Evolutionary conservation across 2,329 filamentous ascomycete species (phyloP), one percentile per base, ranked within the genome.

Genomic region (Colletotrichum musicola): DNA sequence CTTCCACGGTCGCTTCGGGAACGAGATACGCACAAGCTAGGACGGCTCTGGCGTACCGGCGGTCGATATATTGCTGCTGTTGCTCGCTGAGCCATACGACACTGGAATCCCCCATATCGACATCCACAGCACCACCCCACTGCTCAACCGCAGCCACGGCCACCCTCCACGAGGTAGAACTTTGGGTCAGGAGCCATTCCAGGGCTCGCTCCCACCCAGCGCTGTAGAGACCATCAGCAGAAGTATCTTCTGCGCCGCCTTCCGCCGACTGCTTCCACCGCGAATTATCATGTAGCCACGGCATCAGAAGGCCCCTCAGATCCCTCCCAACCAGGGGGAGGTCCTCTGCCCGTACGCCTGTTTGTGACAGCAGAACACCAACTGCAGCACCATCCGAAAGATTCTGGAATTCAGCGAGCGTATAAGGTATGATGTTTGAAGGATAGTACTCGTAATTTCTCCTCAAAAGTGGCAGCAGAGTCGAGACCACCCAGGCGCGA

Each of bases 81-180:
- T 87, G 82, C 55, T 92, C 89, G 55, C 86, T 85, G 56, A 93
- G 77, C 80, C 88, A 88, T 55, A 84, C 78, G 2, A 82, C 82
- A 7, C 85, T 84, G 72, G 85, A 88, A 13, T 86, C 87, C 4
- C 90, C 91, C 4, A 93, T 77, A 72, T 94, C 90, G 54, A 91
- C 84, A 74, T 95, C 92, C 6, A 82, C 82, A 0, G 92, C 91
- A 0, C 92, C 93, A 73, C 91, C 88, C 92, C 92, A 95, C 71
- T 92, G 87, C 69, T 90, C 86, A 40, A 94, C 81, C 7, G 87
- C 89, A 56, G 84, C 83, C 38, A 90, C 83, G n/a, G 88, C 86
- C n/a, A 89, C 81, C 27, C 78, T 81, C 85, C 93, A 92, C 16
- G 89, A 86, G 20, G 82, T 82, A 4, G 83, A 81, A 1, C 92